A percentile compares a stretch with the other conserved stretches of the same genome.
Conservation (phyloP, 768 basidiomycete genomes). For the Neoboletus magnificus region DNA sequence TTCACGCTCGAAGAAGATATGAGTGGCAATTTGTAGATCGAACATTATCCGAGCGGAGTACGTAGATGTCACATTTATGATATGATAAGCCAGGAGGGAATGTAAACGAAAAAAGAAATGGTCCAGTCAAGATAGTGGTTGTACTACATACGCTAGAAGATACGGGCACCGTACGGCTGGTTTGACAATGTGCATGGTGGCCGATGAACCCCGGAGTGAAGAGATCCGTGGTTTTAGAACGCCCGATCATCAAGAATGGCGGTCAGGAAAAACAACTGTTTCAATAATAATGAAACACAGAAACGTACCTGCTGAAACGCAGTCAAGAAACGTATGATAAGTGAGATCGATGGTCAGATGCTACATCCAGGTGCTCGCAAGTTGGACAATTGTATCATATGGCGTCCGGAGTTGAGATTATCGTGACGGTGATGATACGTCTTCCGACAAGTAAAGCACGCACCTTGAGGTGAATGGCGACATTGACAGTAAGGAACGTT, state of each 20-base stretch:
- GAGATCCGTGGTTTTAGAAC: not conserved
- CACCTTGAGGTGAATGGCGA: not conserved
- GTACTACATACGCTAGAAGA: not conserved
- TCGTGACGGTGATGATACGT: not conserved
- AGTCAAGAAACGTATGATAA: not conserved
- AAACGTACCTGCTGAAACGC: not conserved
- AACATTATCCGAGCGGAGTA: not conserved
- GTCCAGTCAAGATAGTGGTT: no score
- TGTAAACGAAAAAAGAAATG: not conserved
- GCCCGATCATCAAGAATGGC: not conserved
- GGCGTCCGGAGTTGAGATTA: not conserved
- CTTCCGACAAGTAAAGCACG: not conserved
- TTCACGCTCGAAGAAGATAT: not conserved
- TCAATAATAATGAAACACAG: not conserved
- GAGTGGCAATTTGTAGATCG: not conserved
- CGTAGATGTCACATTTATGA: not conserved
- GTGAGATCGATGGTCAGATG: not conserved
- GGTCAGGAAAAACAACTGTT: not conserved
- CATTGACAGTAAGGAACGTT: not conserved
- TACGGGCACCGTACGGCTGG: no score
- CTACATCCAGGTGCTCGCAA: not conserved
- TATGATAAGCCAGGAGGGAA: not conserved
- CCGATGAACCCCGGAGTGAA: no score
- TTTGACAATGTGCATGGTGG: no score
- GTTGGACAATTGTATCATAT: not conserved